Evolutionary conservation across 2,329 filamentous ascomycete genomes (phyloP).

Genomic region (Podosphaera xanthii): DNA sequence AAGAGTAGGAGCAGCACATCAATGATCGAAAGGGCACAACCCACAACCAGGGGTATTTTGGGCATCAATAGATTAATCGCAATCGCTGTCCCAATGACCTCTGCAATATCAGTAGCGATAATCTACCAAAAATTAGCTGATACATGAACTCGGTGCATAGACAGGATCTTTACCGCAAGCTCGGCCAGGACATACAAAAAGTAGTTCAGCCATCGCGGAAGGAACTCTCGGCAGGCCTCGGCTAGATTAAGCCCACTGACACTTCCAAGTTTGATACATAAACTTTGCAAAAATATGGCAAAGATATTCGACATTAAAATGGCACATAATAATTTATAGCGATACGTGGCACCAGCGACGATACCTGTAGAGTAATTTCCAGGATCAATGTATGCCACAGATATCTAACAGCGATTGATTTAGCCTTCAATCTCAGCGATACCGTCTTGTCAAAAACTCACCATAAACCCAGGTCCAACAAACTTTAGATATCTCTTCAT

Average conservation of each 20-base stretch:
- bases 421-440: no score
- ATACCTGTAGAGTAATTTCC: conserved; percentile 35
- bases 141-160: no score
- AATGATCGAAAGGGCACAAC: conserved; percentile 43
- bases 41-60: conserved; percentile 40
- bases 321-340: conserved; percentile 30
- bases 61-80: conserved; percentile 42
- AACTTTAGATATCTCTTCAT: conserved; percentile 22
- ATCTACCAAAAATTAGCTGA: conserved; percentile 16
- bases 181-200: conserved; percentile 30
- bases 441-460: conserved; percentile 1
- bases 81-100: conserved; percentile 45
- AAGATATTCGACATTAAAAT: conserved; percentile 33
- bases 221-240: conserved; percentile 24
- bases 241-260: conserved; percentile 31
- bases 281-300: conserved; percentile 32
- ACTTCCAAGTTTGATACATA: conserved; percentile 31
- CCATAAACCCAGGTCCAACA: conserved; percentile 25
- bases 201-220: conserved; percentile 30
- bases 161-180: conserved; percentile 18
- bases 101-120: conserved; percentile 34
- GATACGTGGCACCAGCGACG: conserved; percentile 29
- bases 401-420: conserved; percentile 8
- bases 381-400: conserved; percentile 20
- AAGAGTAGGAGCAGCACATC: conserved; percentile 45